Base-by-base conservation (phyloP, 2,329 filamentous ascomycete genomes). In the Cladosporium halotolerans region DNA sequence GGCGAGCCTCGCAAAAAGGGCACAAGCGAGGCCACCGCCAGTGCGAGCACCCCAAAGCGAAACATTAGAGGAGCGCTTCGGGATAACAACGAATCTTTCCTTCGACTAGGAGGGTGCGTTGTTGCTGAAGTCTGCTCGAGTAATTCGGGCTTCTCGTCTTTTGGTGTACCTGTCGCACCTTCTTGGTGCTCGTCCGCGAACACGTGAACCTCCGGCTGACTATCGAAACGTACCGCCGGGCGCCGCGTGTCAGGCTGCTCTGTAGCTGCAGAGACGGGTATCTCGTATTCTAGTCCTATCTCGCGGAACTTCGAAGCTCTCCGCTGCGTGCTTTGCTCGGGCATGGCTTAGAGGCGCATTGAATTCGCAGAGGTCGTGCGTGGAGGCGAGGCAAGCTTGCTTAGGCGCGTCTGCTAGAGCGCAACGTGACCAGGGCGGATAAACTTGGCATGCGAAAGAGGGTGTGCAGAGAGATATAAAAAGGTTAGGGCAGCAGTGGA, bases 251-350 rank as follows among this genome's bases (percentile, higher is more conserved):
- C 40, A 18, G 16, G 18, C 32, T 43, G 48, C 19, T 51, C 48
- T 14, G 40, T 10, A 42, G 41, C 48, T 51, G 40, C 31, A 43
- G 48, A 40, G 28, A 32, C 40, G 40, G 39, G 32, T 23, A 44
- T 44, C 48, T 51, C 48, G 48, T 51, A 44, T 51, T 51, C 48
- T 34, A 51, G 48, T 32, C 48, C 48, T 10, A 51, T 33, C 40
- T 51, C 48, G 28, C 48, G 48, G 40, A 51, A 44, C 32, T 34
- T 51, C 40, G 48, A 51, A 8, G 32, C 13, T 16, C 48, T 33
- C 28, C 41, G 48, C 38, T 42, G 47, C 31, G 38, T 38, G 18
- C 38, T 44, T 43, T 31, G 16, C 48, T 51, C 40, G 48, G 48
- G 40, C 48, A 51, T 51, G 48, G 33, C 48, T 51, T 51, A 51